Conservation (phyloP, 169 alveolate species). For the Amoebophrya sp. region DNA sequence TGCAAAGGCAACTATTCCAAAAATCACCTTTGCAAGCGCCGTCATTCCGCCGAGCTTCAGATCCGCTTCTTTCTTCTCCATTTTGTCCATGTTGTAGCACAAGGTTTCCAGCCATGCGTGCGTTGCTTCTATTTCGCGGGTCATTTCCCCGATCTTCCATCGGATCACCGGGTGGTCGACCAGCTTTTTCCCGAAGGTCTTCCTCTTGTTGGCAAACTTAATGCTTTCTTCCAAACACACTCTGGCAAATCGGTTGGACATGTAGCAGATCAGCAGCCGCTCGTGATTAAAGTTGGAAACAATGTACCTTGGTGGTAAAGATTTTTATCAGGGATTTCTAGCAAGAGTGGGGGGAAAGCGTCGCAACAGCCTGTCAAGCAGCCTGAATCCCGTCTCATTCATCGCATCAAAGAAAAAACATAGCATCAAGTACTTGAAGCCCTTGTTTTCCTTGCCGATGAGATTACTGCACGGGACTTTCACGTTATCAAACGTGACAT, state of each 20-base stretch:
- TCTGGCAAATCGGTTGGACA: constrained; percentile 49
- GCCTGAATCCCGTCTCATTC: too few species aligned
- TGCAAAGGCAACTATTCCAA: too few species aligned
- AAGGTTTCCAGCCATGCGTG: constrained; percentile 39
- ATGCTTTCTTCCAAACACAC: constrained; percentile 48
- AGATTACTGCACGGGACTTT: constrained; percentile 46
- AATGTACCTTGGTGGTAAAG: constrained; percentile 22
- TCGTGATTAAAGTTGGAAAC: constrained; percentile 52
- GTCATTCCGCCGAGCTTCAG: constrained; percentile 45
- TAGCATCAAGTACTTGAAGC: constrained; percentile 47
- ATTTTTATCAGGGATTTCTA: too few species aligned
- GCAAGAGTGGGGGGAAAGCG: too few species aligned
- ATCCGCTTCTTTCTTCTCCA: constrained; percentile 40
- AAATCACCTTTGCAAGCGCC: constrained; percentile 45
- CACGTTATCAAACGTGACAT: constrained; percentile 51
- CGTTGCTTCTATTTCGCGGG: constrained; percentile 43
- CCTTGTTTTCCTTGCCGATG: constrained; percentile 38
- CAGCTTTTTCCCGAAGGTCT: constrained; percentile 45
- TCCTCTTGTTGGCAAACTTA: constrained; percentile 41
- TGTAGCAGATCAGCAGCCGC: constrained; percentile 46
- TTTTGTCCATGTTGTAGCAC: constrained; percentile 38
- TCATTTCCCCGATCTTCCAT: constrained; percentile 50
- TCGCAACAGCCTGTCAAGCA: too few species aligned
- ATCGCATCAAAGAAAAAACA: not conserved
- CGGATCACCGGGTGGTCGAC: constrained; percentile 50